These are phyloP conservation scores for Sordariomycetes sp. DNA, from an alignment of 2,329 filamentous ascomycete genomes.

Conservation along the genomic window DNA sequence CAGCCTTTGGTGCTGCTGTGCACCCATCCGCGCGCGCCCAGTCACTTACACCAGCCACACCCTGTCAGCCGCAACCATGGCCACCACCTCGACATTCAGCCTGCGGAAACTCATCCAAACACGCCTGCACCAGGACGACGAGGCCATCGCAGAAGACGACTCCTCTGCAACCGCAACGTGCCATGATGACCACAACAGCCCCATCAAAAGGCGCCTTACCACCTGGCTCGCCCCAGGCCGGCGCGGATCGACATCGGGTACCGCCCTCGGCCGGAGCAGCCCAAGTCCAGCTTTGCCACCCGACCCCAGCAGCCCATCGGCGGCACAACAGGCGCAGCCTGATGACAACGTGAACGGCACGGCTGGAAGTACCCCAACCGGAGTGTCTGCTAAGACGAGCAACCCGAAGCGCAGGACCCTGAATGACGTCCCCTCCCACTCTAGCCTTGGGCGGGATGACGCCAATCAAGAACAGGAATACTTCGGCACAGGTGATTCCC, in stretches of 20 bases:
- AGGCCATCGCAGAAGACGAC: slow-evolving; percentile 1
- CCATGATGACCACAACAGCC: slow-evolving; percentile 1
- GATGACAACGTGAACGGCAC: too few relatives aligned
- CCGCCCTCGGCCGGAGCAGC: slow-evolving; percentile 1
- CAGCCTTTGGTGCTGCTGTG: too few relatives aligned
- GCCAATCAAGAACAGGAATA: too few relatives aligned
- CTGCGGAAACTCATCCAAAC: slow-evolving; percentile 5
- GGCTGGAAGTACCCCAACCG: too few relatives aligned
- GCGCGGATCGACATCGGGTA: not conserved
- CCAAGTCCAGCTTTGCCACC: not conserved
- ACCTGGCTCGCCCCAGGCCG: not conserved
- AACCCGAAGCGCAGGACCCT: slow-evolving; percentile 3
- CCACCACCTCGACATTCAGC: slow-evolving; percentile 2
- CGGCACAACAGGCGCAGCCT: too few relatives aligned
- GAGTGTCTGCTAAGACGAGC: slow-evolving; percentile 2
- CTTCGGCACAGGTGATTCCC: too few relatives aligned
- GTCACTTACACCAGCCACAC: too few relatives aligned
- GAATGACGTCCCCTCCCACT: slow-evolving; percentile 1
- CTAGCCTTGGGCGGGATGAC: not conserved
- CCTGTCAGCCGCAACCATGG: too few relatives aligned
- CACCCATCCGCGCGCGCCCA: too few relatives aligned
- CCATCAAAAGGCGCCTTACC: slow-evolving; percentile 1
- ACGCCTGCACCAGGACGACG: not conserved
- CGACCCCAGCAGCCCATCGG: not conserved
- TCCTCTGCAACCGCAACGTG: not conserved